Percentiles rank a stretch among this genome's conserved stretches.
These are phyloP conservation scores for Globisporangium barbulae DNA, from an alignment of 352 stramenopile genomes.

Conservation along the genomic window DNA sequence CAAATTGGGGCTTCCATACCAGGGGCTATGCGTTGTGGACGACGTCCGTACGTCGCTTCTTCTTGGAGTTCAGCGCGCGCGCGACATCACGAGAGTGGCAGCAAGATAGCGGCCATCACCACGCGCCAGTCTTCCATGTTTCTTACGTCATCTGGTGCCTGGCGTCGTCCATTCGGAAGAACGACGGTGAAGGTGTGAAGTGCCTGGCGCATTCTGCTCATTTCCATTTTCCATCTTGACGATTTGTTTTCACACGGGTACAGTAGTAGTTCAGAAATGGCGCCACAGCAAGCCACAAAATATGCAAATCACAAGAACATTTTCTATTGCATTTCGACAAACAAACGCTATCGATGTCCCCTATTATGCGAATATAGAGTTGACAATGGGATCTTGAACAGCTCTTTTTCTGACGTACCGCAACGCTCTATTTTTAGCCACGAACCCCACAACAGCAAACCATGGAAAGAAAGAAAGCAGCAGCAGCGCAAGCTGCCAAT, in stretches of 20 bases:
- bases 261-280: background rate
- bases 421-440: slow-evolving; percentile 6
- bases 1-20: background rate
- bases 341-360: background rate
- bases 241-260: slow-evolving; percentile 1
- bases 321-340: background rate
- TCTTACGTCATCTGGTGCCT: slow-evolving; percentile 3
- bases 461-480: slow-evolving; percentile 4
- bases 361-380: background rate
- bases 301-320: background rate
- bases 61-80: background rate
- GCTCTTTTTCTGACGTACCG: background rate
- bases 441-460: background rate
- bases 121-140: background rate
- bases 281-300: background rate
- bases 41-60: background rate
- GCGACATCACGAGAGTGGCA: slow-evolving; percentile 1
- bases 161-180: slow-evolving; percentile 3
- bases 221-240: background rate
- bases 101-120: background rate
- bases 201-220: background rate
- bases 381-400: background rate
- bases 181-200: background rate
- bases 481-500: background rate
- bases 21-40: background rate